These are phyloP conservation scores for Flueggea neowawraea DNA, from an alignment of 441 rosid species.

Conservation along the genomic window DNA sequence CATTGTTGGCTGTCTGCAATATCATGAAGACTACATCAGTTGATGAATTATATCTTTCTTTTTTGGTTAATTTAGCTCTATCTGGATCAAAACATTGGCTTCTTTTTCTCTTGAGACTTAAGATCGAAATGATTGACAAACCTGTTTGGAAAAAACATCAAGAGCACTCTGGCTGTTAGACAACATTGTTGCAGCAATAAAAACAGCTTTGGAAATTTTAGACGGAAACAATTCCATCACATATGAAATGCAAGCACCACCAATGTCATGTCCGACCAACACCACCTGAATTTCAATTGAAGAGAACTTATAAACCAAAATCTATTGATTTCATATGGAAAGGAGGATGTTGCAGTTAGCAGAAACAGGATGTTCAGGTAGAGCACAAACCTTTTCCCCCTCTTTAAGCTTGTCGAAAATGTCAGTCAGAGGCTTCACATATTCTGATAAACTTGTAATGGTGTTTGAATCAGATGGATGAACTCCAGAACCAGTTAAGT, in stretches of 20 bases:
- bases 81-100: no score
- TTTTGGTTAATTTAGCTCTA: no score
- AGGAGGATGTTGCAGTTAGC: no score
- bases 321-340: no score
- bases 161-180: slow-evolving; percentile 58
- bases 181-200: slow-evolving; percentile 75
- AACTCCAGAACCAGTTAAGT: slow-evolving; percentile 79
- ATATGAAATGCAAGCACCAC: slow-evolving; percentile 80
- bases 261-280: slow-evolving; percentile 87
- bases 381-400: slow-evolving; percentile 52
- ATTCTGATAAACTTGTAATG: slow-evolving; percentile 59
- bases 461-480: slow-evolving; percentile 54
- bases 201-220: slow-evolving; percentile 68
- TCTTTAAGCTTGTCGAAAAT: slow-evolving; percentile 52
- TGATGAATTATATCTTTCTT: no score
- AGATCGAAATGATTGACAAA: not conserved
- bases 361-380: not conserved
- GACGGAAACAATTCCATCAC: slow-evolving; percentile 79
- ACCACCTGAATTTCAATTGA: slow-evolving; percentile 47
- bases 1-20: slow-evolving; percentile 61
- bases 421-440: slow-evolving; percentile 66
- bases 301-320: no score
- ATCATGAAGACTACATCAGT: not conserved
- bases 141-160: slow-evolving; percentile 38
- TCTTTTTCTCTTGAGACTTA: no score